Base-by-base conservation (phyloP, 768 basidiomycete genomes). In the Wakefieldia striispora region DNA sequence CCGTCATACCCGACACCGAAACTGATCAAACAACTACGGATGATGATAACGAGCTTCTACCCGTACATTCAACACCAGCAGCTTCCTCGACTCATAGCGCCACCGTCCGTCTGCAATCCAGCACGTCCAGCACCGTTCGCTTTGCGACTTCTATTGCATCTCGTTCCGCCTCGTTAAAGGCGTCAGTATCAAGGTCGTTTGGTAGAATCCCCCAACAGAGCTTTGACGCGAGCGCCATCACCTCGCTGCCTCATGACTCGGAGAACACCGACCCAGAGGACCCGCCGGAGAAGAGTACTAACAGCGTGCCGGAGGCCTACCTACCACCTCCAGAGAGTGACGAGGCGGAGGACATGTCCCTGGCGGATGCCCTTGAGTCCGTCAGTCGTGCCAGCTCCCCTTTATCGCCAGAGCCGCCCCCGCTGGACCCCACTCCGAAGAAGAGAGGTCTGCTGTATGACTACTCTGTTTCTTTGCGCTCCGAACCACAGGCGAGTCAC, bases 11-110 rank as follows among this genome's bases (percentile, higher is more conserved):
- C 23, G 70, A 73, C 43, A 62, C 64, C 33, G 66, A 67, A 46
- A 62, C 59, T 20, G 59, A 67, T 50, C 70, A 74, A 38, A 71
- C 70, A 41, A 68, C 63, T 14, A 70, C 68, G 21, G 71, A 75
- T 29, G 74, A 76, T 38, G 71, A 76, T 26, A 62, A 72, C 45
- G 65, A 76, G 12, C 70, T 72, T 9, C 69, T 76, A 11, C 86
- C 84, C 6, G 71, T 84, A 9, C 83, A 86, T 52, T 89, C 84
- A 1, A 91, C 84, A 1, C 88, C 84, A 31, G 74, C 76, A 3
- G 70, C 76, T 6, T 66, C 71, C 11, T 76, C 74, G 3, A 77
- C 76, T 39, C 75, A 80, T 50, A 72, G 72, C 21, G 77, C 75
- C 11, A 75, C 78, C 19, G 73, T 81, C 42, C 74, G 76, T 63